Base-by-base conservation (phyloP, 2,329 filamentous ascomycete species). In the Elsinoe necatrix region DNA sequence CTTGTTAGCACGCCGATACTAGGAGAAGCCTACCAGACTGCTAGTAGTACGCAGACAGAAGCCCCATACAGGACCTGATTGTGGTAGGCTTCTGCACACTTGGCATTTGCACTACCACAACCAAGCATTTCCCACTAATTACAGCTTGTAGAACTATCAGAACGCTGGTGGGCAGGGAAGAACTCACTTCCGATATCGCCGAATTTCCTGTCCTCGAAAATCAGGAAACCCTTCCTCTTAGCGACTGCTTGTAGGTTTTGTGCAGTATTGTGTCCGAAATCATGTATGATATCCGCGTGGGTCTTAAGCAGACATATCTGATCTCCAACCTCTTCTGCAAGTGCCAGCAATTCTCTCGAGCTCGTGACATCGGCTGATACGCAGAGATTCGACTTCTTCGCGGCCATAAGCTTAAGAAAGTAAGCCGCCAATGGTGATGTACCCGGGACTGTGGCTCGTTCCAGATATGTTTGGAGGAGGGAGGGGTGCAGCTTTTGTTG, bases 241-340 rank as follows among this genome's bases (percentile, higher is more conserved):
- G 75, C 72, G 42, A 79, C 71, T 35, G 77, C 76, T 50, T 72
- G 68, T 60, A 80, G 64, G 0, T 72, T 71, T 57, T 71, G 63
- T 16, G 77, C 77, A 1, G 80, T 82, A 57, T 78, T 73, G 58
- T 79, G 76, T 12, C 75, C 76, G 74, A 80, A 84, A 67, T 84
- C 81, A 60, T 77, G 75, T 62, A 84, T 77, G 54, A 81, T 81
- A 67, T 84, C 81, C 56, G 79, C 80, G 64, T 83, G 80, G 3
- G 82, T 79, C 67, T 83, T 81, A 56, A 84, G 71, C 25, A 83
- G 68, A 61, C 79, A 81, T 57, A 84, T 83, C 59, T 78, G 75
- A 61, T 82, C 80, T 58, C 81, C 81, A 14, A 83, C 73, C 34
- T 81, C 75, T 60, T 80, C 76, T 27, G 80, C 80, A 8, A 84